These are phyloP conservation scores for Tephrocybe sp. DNA, from an alignment of 768 basidiomycete species.

Conservation along the genomic window DNA sequence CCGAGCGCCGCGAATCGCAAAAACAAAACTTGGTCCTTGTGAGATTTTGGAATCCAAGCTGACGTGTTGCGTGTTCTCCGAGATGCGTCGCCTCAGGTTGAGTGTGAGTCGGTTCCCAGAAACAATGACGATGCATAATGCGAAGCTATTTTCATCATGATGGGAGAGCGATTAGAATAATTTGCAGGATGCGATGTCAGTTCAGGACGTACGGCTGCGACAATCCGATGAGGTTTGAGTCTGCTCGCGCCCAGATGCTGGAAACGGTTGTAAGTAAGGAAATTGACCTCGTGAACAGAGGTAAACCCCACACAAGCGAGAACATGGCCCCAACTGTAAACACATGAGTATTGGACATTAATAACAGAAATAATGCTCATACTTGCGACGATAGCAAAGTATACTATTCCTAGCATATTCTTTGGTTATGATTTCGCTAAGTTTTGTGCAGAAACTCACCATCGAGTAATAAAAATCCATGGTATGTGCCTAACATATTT, in stretches of 20 bases:
- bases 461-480: conserved; percentile 11
- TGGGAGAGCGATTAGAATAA: not conserved
- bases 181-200: not conserved
- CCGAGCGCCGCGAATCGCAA: not conserved
- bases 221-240: conserved; percentile 2
- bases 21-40: conserved; percentile 8
- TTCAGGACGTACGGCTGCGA: conserved; percentile 10
- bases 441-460: not conserved
- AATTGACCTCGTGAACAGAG: too few species aligned
- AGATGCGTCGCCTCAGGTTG: conserved; percentile 5
- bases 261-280: not conserved
- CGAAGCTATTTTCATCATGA: conserved; percentile 1
- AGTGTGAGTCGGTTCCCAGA: conserved; percentile 12
- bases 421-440: not conserved
- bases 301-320: conserved; percentile 5
- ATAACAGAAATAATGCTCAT: not conserved
- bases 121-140: conserved; percentile 7
- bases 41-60: conserved; percentile 1
- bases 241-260: conserved; percentile 8
- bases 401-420: conserved; percentile 1
- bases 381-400: conserved; percentile 14
- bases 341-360: not conserved
- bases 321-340: conserved; percentile 7
- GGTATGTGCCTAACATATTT: not conserved
- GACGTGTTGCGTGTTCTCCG: not conserved